phyloP scores from a whole-genome alignment of 352 stramenopile genomes.

The Globisporangium nunn region DNA sequence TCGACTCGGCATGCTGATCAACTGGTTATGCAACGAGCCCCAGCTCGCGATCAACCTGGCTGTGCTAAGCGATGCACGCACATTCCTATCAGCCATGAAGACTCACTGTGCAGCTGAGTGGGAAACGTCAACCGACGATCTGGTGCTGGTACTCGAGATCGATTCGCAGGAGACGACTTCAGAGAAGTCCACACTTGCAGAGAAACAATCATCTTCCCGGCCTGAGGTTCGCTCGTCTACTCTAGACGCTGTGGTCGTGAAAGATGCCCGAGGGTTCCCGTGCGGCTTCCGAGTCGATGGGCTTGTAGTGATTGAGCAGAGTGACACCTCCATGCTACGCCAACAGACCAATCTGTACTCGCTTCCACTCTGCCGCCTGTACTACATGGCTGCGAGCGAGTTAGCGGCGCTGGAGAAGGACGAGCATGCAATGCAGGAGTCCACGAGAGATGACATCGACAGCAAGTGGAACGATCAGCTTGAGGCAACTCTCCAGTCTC shows the following conservation, averaged over 20 bases:
- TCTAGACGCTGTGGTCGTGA: background rate
- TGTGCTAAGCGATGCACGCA: constrained; percentile 10
- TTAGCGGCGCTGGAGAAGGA: constrained; percentile 1
- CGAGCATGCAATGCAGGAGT: background rate
- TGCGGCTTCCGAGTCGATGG: constrained; percentile 13
- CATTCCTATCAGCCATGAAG: constrained; percentile 9
- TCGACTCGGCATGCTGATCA: constrained; percentile 7
- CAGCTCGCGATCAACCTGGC: constrained; percentile 7
- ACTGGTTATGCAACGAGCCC: background rate
- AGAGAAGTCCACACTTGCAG: no score
- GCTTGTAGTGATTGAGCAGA: constrained; percentile 13
- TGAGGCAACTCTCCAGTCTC: background rate
- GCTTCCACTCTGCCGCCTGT: constrained; percentile 9
- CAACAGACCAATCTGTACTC: constrained; percentile 8
- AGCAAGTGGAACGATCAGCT: background rate
- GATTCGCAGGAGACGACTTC: background rate
- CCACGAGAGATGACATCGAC: background rate
- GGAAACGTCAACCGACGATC: background rate
- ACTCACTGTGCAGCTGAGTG: constrained; percentile 4
- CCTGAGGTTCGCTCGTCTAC: background rate
- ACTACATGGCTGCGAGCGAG: constrained; percentile 2
- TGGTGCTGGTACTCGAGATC: constrained; percentile 11
- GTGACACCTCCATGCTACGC: background rate
- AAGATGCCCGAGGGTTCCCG: background rate
- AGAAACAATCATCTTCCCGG: background rate